Conservation (phyloP, 2,329 filamentous ascomycete species). For the Cadophora sp. region DNA sequence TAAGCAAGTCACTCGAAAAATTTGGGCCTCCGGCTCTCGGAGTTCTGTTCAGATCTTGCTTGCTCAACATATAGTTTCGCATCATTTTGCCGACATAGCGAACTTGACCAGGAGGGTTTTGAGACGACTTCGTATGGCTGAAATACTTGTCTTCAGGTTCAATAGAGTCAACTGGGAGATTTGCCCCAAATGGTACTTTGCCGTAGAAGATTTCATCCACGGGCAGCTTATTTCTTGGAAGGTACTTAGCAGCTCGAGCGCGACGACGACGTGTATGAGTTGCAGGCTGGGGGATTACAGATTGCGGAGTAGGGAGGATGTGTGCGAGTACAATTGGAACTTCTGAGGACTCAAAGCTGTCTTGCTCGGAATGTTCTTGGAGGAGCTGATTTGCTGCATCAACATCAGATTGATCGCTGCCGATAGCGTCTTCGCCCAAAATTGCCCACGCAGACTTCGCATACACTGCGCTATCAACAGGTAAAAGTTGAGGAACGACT, state of each 20-base stretch:
- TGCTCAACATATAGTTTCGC: constrained; percentile 18
- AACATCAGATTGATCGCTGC: background rate
- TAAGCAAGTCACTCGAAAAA: background rate
- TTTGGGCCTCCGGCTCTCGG: background rate
- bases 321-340: background rate
- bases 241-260: constrained; percentile 41
- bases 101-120: background rate
- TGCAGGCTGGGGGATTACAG: background rate
- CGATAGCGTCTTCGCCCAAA: background rate
- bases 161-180: constrained; percentile 34
- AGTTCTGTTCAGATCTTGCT: constrained; percentile 13
- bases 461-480: background rate
- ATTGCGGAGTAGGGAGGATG: background rate
- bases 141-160: constrained; percentile 11
- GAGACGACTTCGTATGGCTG: background rate
- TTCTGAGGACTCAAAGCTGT: background rate
- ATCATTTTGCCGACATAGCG: constrained; percentile 16
- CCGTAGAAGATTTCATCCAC: constrained; percentile 52
- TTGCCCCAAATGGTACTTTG: constrained; percentile 38
- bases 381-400: constrained; percentile 12
- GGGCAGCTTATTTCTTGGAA: constrained; percentile 47
- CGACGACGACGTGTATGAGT: background rate
- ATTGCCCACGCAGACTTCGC: background rate
- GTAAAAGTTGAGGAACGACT: background rate
- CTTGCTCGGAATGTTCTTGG: constrained; percentile 4